Evolutionary conservation across 2,329 filamentous ascomycete species (phyloP).

Genomic region (Xylaria arbuscula): DNA sequence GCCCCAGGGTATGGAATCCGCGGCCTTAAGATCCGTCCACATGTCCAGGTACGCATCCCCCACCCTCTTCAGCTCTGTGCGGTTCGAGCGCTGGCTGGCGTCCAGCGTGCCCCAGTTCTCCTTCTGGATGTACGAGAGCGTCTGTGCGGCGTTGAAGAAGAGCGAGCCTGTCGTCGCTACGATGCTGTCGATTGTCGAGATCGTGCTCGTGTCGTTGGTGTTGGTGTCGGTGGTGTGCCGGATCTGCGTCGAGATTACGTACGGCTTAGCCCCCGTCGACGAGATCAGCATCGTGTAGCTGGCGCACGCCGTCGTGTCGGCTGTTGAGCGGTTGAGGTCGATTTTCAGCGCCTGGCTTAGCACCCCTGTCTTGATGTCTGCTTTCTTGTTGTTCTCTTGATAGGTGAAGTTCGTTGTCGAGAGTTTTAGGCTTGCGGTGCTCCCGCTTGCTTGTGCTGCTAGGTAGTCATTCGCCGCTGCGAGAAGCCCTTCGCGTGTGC

Average conservation of each 20-base stretch:
- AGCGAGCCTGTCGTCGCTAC: conserved; percentile 52
- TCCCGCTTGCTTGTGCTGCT: conserved; percentile 44
- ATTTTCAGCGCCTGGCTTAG: conserved; percentile 44
- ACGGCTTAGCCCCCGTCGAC: conserved; percentile 47
- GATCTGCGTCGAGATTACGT: conserved; percentile 53
- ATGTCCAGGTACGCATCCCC: conserved; percentile 54
- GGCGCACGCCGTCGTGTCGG: conserved; percentile 46
- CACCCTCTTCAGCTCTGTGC: conserved; percentile 50
- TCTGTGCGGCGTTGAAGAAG: conserved; percentile 53
- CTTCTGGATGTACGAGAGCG: conserved; percentile 49
- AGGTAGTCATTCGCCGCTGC: conserved; percentile 47
- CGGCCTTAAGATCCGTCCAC: conserved; percentile 53
- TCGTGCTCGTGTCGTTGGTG: conserved; percentile 41
- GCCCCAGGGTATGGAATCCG: conserved; percentile 52
- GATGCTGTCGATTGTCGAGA: conserved; percentile 51
- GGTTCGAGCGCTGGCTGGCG: conserved; percentile 42
- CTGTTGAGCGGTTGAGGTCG: conserved; percentile 46
- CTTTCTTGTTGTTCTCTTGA: conserved; percentile 46
- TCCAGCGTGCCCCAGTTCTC: conserved; percentile 50
- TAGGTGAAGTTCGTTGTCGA: conserved; percentile 46
- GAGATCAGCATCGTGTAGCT: conserved; percentile 54
- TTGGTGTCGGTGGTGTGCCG: conserved; percentile 46
- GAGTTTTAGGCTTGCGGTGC: conserved; percentile 39
- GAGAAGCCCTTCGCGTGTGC: conserved; percentile 47
- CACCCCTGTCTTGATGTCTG: conserved; percentile 43